Conservation (phyloP, 768 basidiomycete genomes). For the Boletus patriciae region DNA sequence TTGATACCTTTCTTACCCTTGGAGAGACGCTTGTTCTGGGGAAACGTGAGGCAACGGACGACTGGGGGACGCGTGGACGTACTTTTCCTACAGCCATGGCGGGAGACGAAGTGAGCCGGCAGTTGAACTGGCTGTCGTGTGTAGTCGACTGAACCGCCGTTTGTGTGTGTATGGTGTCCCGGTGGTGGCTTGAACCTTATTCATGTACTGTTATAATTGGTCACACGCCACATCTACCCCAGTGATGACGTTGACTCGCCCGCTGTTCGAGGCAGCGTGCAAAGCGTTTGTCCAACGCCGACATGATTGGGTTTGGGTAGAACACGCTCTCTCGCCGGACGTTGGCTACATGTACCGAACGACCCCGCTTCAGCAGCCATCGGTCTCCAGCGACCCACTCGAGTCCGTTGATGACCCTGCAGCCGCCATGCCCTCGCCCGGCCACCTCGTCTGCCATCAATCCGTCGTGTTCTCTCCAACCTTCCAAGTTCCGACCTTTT, state of each 20-base stretch:
- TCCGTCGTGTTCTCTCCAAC: slow-evolving; percentile 76
- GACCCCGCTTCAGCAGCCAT: slow-evolving; percentile 21
- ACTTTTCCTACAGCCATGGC: slow-evolving; percentile 91
- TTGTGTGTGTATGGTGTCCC: slow-evolving; percentile 20
- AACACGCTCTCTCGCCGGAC: slow-evolving; percentile 49
- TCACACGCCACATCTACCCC: slow-evolving; percentile 42
- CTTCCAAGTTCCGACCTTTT: slow-evolving; percentile 81
- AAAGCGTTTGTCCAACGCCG: slow-evolving; percentile 46
- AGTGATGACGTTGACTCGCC: slow-evolving; percentile 45
- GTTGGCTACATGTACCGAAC: slow-evolving; percentile 51
- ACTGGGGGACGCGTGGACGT: slow-evolving; percentile 20
- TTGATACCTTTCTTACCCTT: slow-evolving; percentile 99
- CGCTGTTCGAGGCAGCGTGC: slow-evolving; percentile 61
- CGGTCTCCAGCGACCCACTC: slow-evolving; percentile 3
- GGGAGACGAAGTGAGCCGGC: slow-evolving; percentile 44
- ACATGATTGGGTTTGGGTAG: slow-evolving; percentile 60
- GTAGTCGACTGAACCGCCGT: slow-evolving; percentile 12
- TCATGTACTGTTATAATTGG: slow-evolving; percentile 36
- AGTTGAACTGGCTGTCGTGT: slow-evolving; percentile 49
- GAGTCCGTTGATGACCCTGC: slow-evolving; percentile 42
- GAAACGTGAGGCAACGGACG: slow-evolving; percentile 1
- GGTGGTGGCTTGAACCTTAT: slow-evolving; percentile 65
- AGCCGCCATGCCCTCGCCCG: slow-evolving; percentile 27
- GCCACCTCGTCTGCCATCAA: slow-evolving; percentile 53
- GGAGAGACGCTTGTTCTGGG: slow-evolving; percentile 94